Percentiles rank a stretch among this genome's conserved stretches.
Conservation (phyloP, 208 protist species). For the Trypanosoma melophagium region DNA sequence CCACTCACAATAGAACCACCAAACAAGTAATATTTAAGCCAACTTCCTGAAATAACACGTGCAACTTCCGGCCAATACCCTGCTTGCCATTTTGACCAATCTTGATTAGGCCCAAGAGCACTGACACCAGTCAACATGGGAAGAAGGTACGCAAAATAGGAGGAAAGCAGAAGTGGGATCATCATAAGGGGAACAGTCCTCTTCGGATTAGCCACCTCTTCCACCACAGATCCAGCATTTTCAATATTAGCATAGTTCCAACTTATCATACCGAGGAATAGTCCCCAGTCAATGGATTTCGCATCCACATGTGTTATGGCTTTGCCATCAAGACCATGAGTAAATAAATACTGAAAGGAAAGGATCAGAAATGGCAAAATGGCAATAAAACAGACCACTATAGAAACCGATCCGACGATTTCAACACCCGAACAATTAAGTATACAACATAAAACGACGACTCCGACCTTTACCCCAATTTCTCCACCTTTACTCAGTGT, state of each 20-base stretch:
- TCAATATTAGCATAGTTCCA: constrained; percentile 69
- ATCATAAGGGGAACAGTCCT: constrained; percentile 54
- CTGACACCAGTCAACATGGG: constrained; percentile 81
- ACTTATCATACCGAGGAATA: constrained; percentile 82
- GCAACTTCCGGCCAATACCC: constrained; percentile 79
- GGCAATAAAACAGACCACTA: constrained; percentile 63
- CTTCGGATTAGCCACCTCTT: constrained; percentile 46
- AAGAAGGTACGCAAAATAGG: no score
- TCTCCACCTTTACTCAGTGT: constrained; percentile 33
- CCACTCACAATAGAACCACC: constrained; percentile 65
- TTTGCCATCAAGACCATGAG: constrained; percentile 51
- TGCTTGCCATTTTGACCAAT: constrained; percentile 66
- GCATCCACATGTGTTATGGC: constrained; percentile 61
- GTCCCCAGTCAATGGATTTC: constrained; percentile 53
- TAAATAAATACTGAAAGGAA: no score
- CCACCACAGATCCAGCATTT: neutral
- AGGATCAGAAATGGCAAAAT: constrained; percentile 64
- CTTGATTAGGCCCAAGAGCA: constrained; percentile 56
- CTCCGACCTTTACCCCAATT: constrained; percentile 63
- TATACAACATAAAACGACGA: constrained; percentile 59
- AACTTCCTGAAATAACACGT: constrained; percentile 47
- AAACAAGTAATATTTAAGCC: constrained; percentile 83
- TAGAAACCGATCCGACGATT: constrained; percentile 61
- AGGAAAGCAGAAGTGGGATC: constrained; percentile 72
- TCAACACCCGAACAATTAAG: constrained; percentile 76